Evolutionary conservation across 495 filamentous ascomycete species (phyloP).

Genomic region (Schizothecium vesticola): DNA sequence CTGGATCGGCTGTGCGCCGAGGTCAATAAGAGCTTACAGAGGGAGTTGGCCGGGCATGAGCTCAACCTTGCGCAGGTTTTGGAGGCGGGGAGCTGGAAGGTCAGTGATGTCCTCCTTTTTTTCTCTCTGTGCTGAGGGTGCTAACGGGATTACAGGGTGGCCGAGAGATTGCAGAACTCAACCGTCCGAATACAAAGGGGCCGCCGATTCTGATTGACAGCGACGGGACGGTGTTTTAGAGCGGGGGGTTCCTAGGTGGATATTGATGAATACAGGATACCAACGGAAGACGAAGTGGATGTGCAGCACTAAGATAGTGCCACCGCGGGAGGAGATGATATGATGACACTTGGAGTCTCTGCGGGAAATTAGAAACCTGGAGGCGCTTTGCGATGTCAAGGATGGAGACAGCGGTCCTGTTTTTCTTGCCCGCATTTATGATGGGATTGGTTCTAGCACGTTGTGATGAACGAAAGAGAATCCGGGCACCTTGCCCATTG

Average conservation of each 20-base stretch:
- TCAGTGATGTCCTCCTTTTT: conserved; percentile 30
- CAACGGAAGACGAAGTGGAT: background rate
- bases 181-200: conserved; percentile 91
- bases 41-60: conserved; percentile 48
- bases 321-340: background rate
- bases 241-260: background rate
- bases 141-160: conserved; percentile 60
- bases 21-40: conserved; percentile 57
- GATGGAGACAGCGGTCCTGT: background rate
- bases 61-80: conserved; percentile 73
- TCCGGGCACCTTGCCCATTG: background rate
- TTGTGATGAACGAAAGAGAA: background rate
- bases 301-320: background rate
- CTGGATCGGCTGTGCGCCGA: conserved; percentile 68
- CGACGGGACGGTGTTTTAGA: conserved; percentile 90
- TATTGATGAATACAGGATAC: background rate
- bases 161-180: conserved; percentile 92
- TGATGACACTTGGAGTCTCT: background rate
- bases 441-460: background rate
- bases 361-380: background rate
- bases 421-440: background rate
- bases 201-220: conserved; percentile 94
- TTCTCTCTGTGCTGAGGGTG: conserved; percentile 2
- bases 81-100: conserved; percentile 95
- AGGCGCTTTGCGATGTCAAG: background rate